Percentiles rank a stretch among this genome's conserved stretches.
Conservation (phyloP, 106 monocot genomes). For the Acanthochlamys bracteata region DNA sequence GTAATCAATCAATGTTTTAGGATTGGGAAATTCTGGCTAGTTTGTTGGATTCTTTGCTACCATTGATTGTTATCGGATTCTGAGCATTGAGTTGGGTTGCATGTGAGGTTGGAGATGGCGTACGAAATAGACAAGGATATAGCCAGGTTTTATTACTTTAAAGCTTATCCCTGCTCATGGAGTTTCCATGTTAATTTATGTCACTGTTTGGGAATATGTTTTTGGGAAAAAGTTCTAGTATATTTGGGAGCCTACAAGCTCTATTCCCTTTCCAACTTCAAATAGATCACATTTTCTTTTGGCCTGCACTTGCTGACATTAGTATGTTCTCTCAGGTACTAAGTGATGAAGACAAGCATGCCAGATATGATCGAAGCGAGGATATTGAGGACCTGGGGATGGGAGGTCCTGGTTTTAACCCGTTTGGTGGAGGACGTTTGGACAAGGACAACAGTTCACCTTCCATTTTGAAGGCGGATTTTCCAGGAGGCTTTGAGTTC, state of each 20-base stretch:
- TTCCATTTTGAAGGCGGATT: constrained; percentile 75
- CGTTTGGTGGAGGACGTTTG: constrained; percentile 43
- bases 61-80: no score
- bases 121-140: no score
- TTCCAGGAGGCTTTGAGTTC: constrained; percentile 37
- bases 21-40: no score
- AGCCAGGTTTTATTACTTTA: no score
- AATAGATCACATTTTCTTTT: background rate
- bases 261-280: background rate
- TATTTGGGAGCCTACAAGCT: background rate
- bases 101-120: no score
- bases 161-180: no score
- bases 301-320: background rate
- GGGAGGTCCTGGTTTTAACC: constrained; percentile 74
- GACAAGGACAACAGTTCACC: constrained; percentile 46
- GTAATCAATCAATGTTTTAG: no score
- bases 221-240: background rate
- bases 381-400: constrained; percentile 67
- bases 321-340: constrained; percentile 42
- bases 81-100: no score
- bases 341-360: constrained; percentile 84
- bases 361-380: constrained; percentile 81
- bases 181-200: no score
- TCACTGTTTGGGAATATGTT: no score
- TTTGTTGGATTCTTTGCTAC: no score